Conservation (phyloP, 805 yeast species). For the Kockiozyma suomiensis region DNA sequence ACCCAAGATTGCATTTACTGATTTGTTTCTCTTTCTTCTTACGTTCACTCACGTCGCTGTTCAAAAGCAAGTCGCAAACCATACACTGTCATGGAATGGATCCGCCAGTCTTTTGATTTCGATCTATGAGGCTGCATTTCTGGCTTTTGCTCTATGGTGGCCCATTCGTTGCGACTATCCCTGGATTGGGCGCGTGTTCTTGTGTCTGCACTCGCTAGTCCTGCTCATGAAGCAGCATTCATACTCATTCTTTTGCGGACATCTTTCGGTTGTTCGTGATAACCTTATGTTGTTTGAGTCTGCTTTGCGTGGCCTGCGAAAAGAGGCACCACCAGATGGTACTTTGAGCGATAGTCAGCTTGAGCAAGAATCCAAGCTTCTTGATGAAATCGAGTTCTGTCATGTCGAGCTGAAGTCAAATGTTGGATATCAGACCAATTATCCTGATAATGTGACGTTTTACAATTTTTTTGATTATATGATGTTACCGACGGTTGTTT, state of each 20-base stretch:
- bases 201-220: constrained; percentile 82
- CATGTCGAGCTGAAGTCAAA: constrained; percentile 57
- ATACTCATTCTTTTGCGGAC: constrained; percentile 88
- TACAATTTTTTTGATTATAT: constrained; percentile 72
- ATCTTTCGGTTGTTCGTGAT: constrained; percentile 65
- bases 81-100: constrained; percentile 59
- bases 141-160: constrained; percentile 57
- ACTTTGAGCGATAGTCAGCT: constrained; percentile 21
- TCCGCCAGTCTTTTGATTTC: constrained; percentile 68
- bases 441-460: constrained; percentile 73
- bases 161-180: constrained; percentile 64
- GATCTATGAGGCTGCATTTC: constrained; percentile 56
- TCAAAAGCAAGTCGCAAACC: constrained; percentile 56
- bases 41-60: constrained; percentile 62
- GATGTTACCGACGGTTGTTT: constrained; percentile 84
- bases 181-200: constrained; percentile 89
- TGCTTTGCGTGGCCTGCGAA: constrained; percentile 44
- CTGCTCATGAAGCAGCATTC: constrained; percentile 95
- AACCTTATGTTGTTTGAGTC: constrained; percentile 59
- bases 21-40: constrained; percentile 69
- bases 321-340: constrained; percentile 9
- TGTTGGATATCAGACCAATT: constrained; percentile 42
- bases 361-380: constrained; percentile 44
- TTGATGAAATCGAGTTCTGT: constrained; percentile 66
- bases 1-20: constrained; percentile 69